Conservation (phyloP, 129 eudicot species). For the carrot (Daucus carota) region DNA sequence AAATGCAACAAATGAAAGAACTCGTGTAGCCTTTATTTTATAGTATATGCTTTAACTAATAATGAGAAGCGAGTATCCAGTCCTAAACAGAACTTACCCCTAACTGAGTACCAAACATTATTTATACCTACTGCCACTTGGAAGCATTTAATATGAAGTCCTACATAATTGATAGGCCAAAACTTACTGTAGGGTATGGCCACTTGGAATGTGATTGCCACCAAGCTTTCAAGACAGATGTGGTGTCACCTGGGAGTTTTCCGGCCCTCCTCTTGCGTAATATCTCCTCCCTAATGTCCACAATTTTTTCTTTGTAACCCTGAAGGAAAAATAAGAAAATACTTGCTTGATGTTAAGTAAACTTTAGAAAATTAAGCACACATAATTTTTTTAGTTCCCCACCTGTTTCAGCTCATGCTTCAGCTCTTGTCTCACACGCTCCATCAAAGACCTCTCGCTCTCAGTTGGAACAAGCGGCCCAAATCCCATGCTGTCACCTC, state of each 20-base stretch:
- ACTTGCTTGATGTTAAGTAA: background rate
- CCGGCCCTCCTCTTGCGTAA: slow-evolving; percentile 90
- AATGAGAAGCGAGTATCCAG: background rate
- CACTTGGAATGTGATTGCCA: slow-evolving; percentile 95
- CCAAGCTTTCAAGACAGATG: slow-evolving; percentile 86
- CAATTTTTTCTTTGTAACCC: slow-evolving; percentile 94
- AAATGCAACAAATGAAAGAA: background rate
- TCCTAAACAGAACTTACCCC: background rate
- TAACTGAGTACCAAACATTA: background rate
- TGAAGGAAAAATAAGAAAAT: slow-evolving; percentile 14
- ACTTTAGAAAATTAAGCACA: background rate
- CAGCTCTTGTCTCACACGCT: slow-evolving; percentile 13
- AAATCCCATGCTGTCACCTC: slow-evolving; percentile 13
- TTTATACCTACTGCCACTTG: too few relatives aligned
- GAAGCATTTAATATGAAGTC: background rate
- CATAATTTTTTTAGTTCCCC: background rate
- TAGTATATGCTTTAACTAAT: background rate
- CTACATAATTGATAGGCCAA: background rate
- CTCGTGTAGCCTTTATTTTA: background rate
- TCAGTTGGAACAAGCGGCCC: slow-evolving; percentile 15
- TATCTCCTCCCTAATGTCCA: slow-evolving; percentile 88
- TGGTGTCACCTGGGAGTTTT: slow-evolving; percentile 87
- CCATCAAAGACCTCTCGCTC: slow-evolving; percentile 18
- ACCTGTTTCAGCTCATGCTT: slow-evolving; percentile 20
- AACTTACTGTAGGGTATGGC: slow-evolving; percentile 91